Percentiles rank a stretch among this genome's conserved stretches.
These are phyloP conservation scores for Nannizziopsis barbatae DNA, from an alignment of 2,329 filamentous ascomycete species.

Conservation along the genomic window DNA sequence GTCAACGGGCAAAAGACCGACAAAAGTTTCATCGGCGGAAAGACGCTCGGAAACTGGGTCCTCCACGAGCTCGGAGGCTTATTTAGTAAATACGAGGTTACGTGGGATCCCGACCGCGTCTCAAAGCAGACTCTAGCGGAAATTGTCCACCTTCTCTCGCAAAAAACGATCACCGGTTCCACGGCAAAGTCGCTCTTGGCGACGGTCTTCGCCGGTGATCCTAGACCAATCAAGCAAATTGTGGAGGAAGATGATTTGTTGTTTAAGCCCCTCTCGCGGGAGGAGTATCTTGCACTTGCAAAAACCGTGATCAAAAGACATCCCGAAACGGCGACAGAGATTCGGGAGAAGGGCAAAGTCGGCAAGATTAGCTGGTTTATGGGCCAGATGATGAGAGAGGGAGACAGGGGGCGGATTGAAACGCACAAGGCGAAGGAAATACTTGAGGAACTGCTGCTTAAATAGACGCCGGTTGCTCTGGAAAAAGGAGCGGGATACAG, in stretches of 20 bases:
- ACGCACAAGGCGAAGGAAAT: conserved; percentile 47
- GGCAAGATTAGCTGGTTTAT: conserved; percentile 60
- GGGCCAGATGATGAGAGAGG: conserved; percentile 55
- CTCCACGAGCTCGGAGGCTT: conserved; percentile 64
- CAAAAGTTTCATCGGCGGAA: conserved; percentile 28
- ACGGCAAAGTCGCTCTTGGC: conserved; percentile 51
- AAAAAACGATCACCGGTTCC: conserved; percentile 40
- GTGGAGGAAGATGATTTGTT: conserved; percentile 47
- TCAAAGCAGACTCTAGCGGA: conserved; percentile 35
- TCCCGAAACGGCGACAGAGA: conserved; percentile 47
- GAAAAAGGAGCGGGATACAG: too few relatives aligned
- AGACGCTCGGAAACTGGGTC: conserved; percentile 54
- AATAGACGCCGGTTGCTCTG: not conserved
- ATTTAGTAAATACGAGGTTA: conserved; percentile 41
- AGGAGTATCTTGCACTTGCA: conserved; percentile 48
- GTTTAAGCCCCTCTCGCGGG: conserved; percentile 44
- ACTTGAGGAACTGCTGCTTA: conserved; percentile 40
- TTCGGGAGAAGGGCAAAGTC: conserved; percentile 47
- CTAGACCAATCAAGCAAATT: conserved; percentile 40
- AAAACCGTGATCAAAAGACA: conserved; percentile 44
- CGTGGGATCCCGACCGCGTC: conserved; percentile 32
- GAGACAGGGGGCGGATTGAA: conserved; percentile 51
- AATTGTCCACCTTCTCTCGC: conserved; percentile 36
- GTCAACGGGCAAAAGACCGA: conserved; percentile 10
- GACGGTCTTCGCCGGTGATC: conserved; percentile 43